Percentiles rank a stretch among this genome's conserved stretches.
Conservation (phyloP, 805 yeast genomes). For the Candida mattraensis region DNA sequence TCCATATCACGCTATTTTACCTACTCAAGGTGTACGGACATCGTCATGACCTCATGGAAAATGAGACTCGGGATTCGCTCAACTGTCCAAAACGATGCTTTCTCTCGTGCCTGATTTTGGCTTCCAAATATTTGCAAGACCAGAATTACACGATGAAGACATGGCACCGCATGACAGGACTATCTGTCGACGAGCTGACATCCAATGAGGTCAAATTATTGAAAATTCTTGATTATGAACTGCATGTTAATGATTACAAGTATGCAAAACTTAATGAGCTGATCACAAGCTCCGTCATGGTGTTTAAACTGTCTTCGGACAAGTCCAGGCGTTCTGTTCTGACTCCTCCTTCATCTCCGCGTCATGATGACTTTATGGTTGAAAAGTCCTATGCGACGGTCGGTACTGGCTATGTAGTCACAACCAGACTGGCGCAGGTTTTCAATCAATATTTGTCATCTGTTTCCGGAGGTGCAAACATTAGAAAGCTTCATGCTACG, state of each 20-base stretch:
- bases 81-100: constrained; percentile 66
- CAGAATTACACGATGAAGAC: constrained; percentile 64
- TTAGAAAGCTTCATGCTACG: too few relatives aligned
- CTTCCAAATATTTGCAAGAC: constrained; percentile 75
- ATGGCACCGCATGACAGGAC: constrained; percentile 77
- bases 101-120: constrained; percentile 64
- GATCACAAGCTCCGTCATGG: background rate
- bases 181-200: constrained; percentile 49
- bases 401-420: background rate
- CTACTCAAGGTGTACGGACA: constrained; percentile 37
- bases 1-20: constrained; percentile 69
- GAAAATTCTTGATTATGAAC: constrained; percentile 52
- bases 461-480: too few relatives aligned
- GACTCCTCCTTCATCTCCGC: constrained; percentile 10
- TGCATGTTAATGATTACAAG: constrained; percentile 49
- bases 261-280: constrained; percentile 38
- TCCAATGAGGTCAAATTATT: constrained; percentile 52
- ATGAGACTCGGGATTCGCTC: constrained; percentile 12
- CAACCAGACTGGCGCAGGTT: background rate
- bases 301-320: background rate
- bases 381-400: background rate
- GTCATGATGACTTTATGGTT: constrained; percentile 1
- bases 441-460: too few relatives aligned
- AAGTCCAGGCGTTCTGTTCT: background rate
- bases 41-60: background rate